A percentile compares a stretch with the other conserved stretches of the same genome.
Conservation (phyloP, 768 basidiomycete genomes). For the Auriscalpium orientale region DNA sequence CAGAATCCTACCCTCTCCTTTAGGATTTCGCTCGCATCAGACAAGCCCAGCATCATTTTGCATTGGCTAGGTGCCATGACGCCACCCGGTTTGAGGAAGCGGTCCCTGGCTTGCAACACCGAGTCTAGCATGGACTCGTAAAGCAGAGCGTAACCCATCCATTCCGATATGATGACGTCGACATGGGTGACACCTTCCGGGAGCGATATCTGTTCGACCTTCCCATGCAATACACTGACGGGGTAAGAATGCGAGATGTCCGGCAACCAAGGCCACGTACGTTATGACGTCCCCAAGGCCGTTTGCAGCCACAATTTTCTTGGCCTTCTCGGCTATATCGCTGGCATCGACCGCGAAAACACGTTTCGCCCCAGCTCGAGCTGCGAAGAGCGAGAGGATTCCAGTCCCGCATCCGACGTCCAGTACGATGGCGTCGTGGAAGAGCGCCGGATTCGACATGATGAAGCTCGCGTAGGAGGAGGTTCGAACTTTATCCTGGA, state of each 20-base stretch:
- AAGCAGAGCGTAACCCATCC: conserved; percentile 91
- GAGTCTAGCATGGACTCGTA: conserved; percentile 99
- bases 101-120: conserved; percentile 81
- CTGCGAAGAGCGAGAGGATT: conserved; percentile 86
- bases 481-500: conserved; percentile 90
- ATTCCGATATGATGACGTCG: conserved; percentile 94
- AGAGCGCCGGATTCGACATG: conserved; percentile 69
- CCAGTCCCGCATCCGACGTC: conserved; percentile 97
- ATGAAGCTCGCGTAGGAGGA: conserved; percentile 91
- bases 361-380: conserved; percentile 79
- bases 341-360: conserved; percentile 93
- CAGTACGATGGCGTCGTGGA: conserved; percentile 80
- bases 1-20: conserved; percentile 87
- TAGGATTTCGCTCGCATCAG: conserved; percentile 65
- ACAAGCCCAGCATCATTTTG: conserved; percentile 76
- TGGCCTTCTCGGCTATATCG: conserved; percentile 47
- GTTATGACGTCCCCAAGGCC: conserved; percentile 62
- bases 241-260: background rate
- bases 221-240: conserved; percentile 65
- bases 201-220: conserved; percentile 80
- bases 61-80: conserved; percentile 90
- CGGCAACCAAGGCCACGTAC: conserved; percentile 20
- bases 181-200: conserved; percentile 70
- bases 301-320: conserved; percentile 41
- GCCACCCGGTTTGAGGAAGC: conserved; percentile 70